Evolutionary conservation across 176 grass and related monocot species (phyloP).

Genomic region (Calamus simplicifolius): DNA sequence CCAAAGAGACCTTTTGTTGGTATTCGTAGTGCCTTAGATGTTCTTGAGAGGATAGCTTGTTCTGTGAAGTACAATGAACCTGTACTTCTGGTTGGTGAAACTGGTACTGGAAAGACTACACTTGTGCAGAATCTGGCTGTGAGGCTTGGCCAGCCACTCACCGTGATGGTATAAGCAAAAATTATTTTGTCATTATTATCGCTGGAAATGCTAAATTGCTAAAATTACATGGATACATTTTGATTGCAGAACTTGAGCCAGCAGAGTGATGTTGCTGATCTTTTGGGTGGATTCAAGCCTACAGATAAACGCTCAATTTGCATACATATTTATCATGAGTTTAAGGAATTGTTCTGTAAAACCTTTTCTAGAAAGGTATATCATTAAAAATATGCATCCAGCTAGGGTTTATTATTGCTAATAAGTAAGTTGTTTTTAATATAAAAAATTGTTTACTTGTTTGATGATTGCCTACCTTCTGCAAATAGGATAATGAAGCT

Average conservation of each 20-base stretch:
- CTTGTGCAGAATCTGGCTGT: constrained; percentile 75
- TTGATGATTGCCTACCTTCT: no score
- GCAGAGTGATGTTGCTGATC: constrained; percentile 97
- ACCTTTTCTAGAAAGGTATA: constrained; percentile 59
- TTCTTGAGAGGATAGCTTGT: constrained; percentile 77
- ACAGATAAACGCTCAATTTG: constrained; percentile 75
- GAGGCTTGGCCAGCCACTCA: constrained; percentile 66
- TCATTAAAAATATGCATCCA: no score
- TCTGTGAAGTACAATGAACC: constrained; percentile 86
- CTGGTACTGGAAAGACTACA: constrained; percentile 96
- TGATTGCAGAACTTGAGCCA: constrained; percentile 82
- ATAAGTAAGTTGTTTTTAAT: no score
- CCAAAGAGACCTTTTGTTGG: constrained; percentile 71
- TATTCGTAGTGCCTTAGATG: constrained; percentile 53
- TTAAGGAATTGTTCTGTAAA: constrained; percentile 65
- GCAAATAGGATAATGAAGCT: constrained; percentile 50
- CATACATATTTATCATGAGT: constrained; percentile 72
- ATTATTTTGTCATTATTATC: background rate
- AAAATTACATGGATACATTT: no score
- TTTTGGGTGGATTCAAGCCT: constrained; percentile 90
- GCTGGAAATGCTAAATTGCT: constrained; percentile 11
- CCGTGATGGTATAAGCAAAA: constrained; percentile 60
- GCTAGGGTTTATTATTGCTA: no score
- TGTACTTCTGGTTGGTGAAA: constrained; percentile 97
- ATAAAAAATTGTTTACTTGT: no score